phyloP scores from a whole-genome alignment of 345 rosid genomes.

The Eucalyptus guilfoylei region DNA sequence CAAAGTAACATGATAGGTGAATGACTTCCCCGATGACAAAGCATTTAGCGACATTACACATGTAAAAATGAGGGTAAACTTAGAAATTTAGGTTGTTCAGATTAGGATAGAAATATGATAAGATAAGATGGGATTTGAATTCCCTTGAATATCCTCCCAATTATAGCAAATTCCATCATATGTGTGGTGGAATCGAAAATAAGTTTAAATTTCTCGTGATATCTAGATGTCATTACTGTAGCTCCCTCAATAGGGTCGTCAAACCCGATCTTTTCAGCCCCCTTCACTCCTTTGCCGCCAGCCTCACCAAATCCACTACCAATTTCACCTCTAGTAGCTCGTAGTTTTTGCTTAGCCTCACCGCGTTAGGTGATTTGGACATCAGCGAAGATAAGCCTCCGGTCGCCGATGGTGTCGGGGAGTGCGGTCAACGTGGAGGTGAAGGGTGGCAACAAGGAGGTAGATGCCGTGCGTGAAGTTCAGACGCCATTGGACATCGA shows the following conservation, averaged over 20 bases:
- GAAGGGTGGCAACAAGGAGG: not conserved
- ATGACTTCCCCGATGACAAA: not conserved
- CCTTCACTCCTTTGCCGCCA: not conserved
- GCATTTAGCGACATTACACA: not conserved
- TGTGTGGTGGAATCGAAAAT: not conserved
- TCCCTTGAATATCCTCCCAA: not conserved
- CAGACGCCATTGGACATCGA: not conserved
- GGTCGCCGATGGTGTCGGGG: not conserved
- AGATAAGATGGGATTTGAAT: not conserved
- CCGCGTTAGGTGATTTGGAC: not conserved
- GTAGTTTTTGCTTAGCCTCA: not conserved
- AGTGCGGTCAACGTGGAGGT: not conserved
- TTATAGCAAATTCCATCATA: not conserved
- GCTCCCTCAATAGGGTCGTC: not conserved
- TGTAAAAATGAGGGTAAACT: not conserved
- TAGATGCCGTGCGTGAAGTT: not conserved
- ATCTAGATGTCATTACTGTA: not conserved
- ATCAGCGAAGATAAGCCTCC: not conserved
- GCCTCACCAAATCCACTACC: not conserved
- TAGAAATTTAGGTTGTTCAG: not conserved
- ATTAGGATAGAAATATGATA: not conserved
- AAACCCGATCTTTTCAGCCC: not conserved
- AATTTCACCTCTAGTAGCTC: not conserved
- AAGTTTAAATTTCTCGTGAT: not conserved
- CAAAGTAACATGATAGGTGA: not conserved